Conservation (phyloP, 306 rosid genomes). For the Vigna hirtella region DNA sequence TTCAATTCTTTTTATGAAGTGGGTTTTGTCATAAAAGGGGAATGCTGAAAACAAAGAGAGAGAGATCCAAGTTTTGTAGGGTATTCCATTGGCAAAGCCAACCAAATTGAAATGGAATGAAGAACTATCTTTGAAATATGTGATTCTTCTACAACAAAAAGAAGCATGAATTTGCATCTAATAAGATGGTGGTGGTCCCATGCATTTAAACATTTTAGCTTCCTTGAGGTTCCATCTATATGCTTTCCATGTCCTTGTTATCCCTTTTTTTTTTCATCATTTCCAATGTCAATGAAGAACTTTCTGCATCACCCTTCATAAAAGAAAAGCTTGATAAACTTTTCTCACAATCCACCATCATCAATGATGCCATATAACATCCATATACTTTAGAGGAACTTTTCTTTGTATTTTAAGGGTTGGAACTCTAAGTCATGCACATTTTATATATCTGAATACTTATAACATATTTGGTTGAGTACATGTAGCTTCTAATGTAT, state of each 20-base stretch:
- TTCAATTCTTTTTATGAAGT: constrained; percentile 13
- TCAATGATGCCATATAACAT: constrained; percentile 2
- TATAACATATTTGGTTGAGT: no score
- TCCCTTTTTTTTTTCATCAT: not conserved
- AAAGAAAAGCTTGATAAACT: not conserved
- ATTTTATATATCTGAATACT: no score
- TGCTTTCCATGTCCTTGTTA: constrained; percentile 22
- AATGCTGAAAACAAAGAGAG: not conserved
- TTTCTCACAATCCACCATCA: constrained; percentile 23
- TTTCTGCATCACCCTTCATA: not conserved
- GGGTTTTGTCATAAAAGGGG: constrained; percentile 21
- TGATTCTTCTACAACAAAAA: constrained; percentile 43
- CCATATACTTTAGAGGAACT: no score
- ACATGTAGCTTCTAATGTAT: no score
- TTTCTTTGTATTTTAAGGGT: no score
- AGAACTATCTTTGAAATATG: constrained; percentile 42
- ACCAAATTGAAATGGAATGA: constrained; percentile 44
- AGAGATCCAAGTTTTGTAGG: constrained; percentile 5
- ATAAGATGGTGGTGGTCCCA: constrained; percentile 53
- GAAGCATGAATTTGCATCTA: not conserved
- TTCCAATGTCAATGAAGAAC: not conserved
- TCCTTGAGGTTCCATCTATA: constrained; percentile 28
- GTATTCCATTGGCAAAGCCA: constrained; percentile 43
- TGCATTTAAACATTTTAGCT: constrained; percentile 19
- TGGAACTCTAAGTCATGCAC: no score